Percentiles rank a stretch among this genome's conserved stretches.
Evolutionary conservation across 2,329 filamentous ascomycete genomes (phyloP).

Genomic region (Pseudocercospora fuligena): DNA sequence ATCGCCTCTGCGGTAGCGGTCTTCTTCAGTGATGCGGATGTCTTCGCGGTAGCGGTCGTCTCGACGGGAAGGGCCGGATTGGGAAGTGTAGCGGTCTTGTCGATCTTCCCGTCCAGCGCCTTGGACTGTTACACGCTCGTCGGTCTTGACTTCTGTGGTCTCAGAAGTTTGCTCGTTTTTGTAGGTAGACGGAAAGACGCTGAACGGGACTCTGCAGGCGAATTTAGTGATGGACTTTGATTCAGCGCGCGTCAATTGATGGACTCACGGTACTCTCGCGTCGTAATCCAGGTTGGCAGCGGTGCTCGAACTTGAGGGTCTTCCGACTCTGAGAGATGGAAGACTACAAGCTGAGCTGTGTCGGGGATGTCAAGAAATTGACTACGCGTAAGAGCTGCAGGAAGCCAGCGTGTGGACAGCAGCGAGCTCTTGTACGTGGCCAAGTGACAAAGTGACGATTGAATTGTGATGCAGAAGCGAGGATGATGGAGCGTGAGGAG

Average conservation of each 20-base stretch:
- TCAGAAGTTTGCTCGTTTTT: conserved; percentile 69
- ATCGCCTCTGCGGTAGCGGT: conserved; percentile 69
- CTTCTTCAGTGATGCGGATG: conserved; percentile 80
- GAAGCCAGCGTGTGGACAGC: conserved; percentile 8
- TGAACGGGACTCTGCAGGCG: conserved; percentile 77
- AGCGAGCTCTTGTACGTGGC: conserved; percentile 10
- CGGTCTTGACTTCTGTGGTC: conserved; percentile 77
- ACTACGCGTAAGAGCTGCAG: conserved; percentile 7
- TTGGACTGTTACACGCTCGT: conserved; percentile 80
- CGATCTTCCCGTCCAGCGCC: conserved; percentile 95
- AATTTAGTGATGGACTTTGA: conserved; percentile 10
- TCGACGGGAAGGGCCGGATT: conserved; percentile 66
- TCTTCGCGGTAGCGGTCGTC: conserved; percentile 75
- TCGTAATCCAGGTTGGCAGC: conserved; percentile 98
- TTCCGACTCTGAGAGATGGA: conserved; percentile 13
- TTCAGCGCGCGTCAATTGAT: neutral
- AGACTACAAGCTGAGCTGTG: conserved; percentile 10
- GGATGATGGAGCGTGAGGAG: neutral
- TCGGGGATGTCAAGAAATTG: neutral
- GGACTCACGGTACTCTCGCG: conserved; percentile 78
- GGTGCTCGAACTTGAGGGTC: conserved; percentile 18
- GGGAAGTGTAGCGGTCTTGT: conserved; percentile 73
- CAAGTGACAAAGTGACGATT: neutral
- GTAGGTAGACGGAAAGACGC: conserved; percentile 99
- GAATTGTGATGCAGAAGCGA: neutral